Percentiles rank a stretch among this genome's conserved stretches.
These are phyloP conservation scores for Aureobasidium namibiae DNA, from an alignment of 2,329 filamentous ascomycete genomes.

Conservation along the genomic window DNA sequence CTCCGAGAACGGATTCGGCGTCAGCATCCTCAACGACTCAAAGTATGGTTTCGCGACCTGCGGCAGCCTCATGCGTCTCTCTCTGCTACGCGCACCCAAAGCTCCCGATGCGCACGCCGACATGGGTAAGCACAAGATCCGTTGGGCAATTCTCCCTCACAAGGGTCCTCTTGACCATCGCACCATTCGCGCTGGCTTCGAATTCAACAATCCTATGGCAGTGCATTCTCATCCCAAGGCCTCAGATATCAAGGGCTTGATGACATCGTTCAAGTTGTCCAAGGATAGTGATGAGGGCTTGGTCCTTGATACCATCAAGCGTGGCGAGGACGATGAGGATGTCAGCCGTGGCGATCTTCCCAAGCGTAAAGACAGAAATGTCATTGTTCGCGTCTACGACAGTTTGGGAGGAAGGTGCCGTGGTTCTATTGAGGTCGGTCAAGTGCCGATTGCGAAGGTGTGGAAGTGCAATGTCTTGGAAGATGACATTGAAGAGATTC, in stretches of 20 bases:
- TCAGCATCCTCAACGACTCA: conserved; percentile 87
- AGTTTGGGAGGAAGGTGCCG: conserved; percentile 72
- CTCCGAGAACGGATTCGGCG: conserved; percentile 79
- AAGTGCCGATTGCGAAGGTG: conserved; percentile 64
- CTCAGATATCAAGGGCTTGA: conserved; percentile 20
- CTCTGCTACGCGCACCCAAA: conserved; percentile 78
- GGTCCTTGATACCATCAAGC: conserved; percentile 83
- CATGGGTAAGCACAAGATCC: conserved; percentile 75
- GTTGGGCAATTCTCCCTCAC: conserved; percentile 87
- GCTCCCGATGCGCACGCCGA: conserved; percentile 89
- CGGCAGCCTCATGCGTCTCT: conserved; percentile 83
- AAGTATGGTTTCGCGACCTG: conserved; percentile 93
- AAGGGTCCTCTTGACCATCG: conserved; percentile 59
- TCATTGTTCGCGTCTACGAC: conserved; percentile 83
- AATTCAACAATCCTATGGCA: conserved; percentile 78
- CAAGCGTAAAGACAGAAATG: conserved; percentile 60
- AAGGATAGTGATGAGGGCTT: conserved; percentile 49
- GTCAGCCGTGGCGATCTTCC: conserved; percentile 49
- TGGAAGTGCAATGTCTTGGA: conserved; percentile 83
- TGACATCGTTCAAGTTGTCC: conserved; percentile 57
- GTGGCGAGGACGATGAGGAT: conserved; percentile 55
- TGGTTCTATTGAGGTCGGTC: conserved; percentile 58
- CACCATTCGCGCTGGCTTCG: conserved; percentile 75
- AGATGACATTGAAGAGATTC: conserved; percentile 66
- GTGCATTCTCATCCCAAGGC: conserved; percentile 36